These are phyloP conservation scores for Crassisporium funariophilum DNA, from an alignment of 768 basidiomycete genomes.

Conservation along the genomic window DNA sequence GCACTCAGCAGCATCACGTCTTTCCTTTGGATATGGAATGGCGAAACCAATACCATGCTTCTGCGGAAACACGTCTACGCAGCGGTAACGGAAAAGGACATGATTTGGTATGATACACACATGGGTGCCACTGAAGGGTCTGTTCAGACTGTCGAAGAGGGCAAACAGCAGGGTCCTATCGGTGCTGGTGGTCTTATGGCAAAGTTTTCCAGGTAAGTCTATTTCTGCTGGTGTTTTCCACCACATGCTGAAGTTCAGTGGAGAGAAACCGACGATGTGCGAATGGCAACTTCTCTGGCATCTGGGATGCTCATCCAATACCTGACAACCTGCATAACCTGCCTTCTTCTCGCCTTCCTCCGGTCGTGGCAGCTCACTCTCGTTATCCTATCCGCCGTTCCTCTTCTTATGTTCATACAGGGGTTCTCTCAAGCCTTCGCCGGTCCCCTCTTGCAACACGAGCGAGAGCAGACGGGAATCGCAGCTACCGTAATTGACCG, in stretches of 20 bases:
- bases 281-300: constrained; percentile 79
- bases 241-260: background rate
- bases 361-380: constrained; percentile 85
- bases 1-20: constrained; percentile 74
- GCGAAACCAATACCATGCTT: constrained; percentile 74
- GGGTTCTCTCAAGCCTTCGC: constrained; percentile 71
- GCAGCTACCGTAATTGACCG: constrained; percentile 83
- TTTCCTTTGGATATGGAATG: constrained; percentile 84
- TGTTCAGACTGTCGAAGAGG: constrained; percentile 36
- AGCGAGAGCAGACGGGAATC: constrained; percentile 66
- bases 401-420: constrained; percentile 77
- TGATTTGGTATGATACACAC: constrained; percentile 91
- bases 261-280: constrained; percentile 95
- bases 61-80: constrained; percentile 70
- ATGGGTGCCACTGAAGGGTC: constrained; percentile 57
- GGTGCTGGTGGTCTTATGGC: constrained; percentile 94
- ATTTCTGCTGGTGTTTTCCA: background rate
- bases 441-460: constrained; percentile 63
- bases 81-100: constrained; percentile 66
- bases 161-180: constrained; percentile 47
- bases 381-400: constrained; percentile 90
- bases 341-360: constrained; percentile 79
- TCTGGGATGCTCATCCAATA: constrained; percentile 81
- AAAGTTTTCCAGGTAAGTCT: constrained; percentile 76
- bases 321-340: constrained; percentile 75